Evolutionary conservation across 202 grass and related monocot genomes (phyloP), one percentile per base, ranked within the genome.

Genomic region (Panicum hallii): DNA sequence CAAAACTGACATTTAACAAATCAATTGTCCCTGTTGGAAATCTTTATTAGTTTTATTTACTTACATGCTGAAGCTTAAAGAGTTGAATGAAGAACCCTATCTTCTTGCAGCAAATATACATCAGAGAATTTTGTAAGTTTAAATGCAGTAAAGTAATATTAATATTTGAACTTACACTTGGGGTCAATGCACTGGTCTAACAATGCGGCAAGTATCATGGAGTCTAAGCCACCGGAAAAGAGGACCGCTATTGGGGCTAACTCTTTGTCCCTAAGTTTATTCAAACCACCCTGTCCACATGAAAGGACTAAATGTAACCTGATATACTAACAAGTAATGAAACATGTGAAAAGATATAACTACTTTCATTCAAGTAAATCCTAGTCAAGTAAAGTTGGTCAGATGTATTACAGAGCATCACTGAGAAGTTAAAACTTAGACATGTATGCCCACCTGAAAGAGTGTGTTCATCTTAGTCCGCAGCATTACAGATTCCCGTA

Each of bases 1-100:
- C 96, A 87, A 99, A 99, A 90, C 96, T 99, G 77, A 95, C 96
- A 88, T 95, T 99, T 84, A 99, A 81, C 84, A 99, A 91, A 95
- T 99, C 96, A 84, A 95, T 94, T 53, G 81, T 89, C 75, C 89
- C 93, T 95, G 88, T 69, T 58, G 52, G 67, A 79, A 85, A 90
- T 43, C 6, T 77, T 55, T 54, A 62, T 86, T 76, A 96, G 46
- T 62, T 72, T 50, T 53, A 80, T 67, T 50, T 53, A 79, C 15
- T 74, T 28, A 55, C n/a, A 70, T 69, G 6, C 30, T 0, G 12
- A 71, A 82, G 26, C 40, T 68, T 48, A 67, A 15, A 14, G 40
- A 42, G 14, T 62, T 32, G 11, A 10, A 80, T 60, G 9, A 73
- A 73, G 32, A 49, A 69, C 15, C 7, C 43, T 77, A 72, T 50